Percentiles rank a stretch among this genome's conserved stretches.
phyloP scores from a whole-genome alignment of 108 stramenopile genomes.

The Skeletonema menzelii region DNA sequence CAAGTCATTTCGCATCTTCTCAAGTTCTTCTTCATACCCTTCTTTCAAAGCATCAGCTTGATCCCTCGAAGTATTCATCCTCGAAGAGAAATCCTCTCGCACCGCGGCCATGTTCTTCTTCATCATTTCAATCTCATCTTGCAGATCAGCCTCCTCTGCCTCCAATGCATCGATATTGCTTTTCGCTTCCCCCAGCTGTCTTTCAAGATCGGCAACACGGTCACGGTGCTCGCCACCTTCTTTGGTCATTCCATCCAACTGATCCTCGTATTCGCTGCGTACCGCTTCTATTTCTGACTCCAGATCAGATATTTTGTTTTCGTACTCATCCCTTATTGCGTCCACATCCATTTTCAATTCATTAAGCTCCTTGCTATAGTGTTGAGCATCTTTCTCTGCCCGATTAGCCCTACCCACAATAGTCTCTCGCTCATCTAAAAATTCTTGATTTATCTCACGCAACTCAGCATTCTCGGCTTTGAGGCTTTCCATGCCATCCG shows the following conservation, averaged over 20 bases:
- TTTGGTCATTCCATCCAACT: constrained; percentile 17
- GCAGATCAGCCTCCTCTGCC: constrained; percentile 35
- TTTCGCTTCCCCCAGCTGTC: constrained; percentile 27
- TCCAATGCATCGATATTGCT: constrained; percentile 32
- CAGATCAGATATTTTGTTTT: constrained; percentile 26
- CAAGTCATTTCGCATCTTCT: constrained; percentile 30
- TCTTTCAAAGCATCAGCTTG: constrained; percentile 19
- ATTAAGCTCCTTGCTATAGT: constrained; percentile 24
- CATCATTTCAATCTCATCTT: constrained; percentile 46
- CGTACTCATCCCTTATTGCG: constrained; percentile 41
- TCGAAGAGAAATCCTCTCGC: constrained; percentile 27
- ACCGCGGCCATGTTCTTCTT: constrained; percentile 47
- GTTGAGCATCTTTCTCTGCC: constrained; percentile 17
- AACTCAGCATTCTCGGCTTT: constrained; percentile 25
- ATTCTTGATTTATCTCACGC: constrained; percentile 10
- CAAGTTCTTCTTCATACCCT: constrained; percentile 31
- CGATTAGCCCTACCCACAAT: constrained; percentile 24
- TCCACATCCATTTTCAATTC: constrained; percentile 34
- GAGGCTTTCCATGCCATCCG: constrained; percentile 10
- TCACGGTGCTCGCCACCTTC: constrained; percentile 23
- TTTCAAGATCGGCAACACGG: constrained; percentile 17
- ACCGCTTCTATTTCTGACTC: constrained; percentile 25
- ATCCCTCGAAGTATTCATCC: constrained; percentile 28
- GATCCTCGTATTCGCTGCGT: constrained; percentile 21
- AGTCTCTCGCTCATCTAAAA: constrained; percentile 21